Percentiles rank a stretch among this genome's conserved stretches.
Evolutionary conservation across 768 basidiomycete species (phyloP).

Genomic region (Boletus rex-veris): DNA sequence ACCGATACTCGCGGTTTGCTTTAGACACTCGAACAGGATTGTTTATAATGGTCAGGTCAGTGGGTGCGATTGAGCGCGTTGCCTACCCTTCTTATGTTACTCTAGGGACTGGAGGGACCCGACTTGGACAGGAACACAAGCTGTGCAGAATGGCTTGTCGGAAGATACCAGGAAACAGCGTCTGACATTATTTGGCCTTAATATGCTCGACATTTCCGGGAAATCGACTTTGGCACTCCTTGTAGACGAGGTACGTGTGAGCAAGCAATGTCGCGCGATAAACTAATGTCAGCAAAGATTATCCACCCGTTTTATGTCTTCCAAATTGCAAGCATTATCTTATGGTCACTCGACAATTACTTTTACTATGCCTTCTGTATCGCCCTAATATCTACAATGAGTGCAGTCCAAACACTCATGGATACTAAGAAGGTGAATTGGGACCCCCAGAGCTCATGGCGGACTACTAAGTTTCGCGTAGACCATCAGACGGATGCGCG

Average conservation of each 20-base stretch:
- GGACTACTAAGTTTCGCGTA: slow-evolving; percentile 29
- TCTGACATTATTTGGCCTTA: slow-evolving; percentile 71
- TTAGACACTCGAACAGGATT: slow-evolving; percentile 80
- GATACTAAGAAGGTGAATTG: slow-evolving; percentile 81
- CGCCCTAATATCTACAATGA: slow-evolving; percentile 81
- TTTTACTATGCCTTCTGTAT: slow-evolving; percentile 98
- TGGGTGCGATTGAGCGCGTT: background rate
- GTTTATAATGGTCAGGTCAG: slow-evolving; percentile 77
- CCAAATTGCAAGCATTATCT: slow-evolving; percentile 89
- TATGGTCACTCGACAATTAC: slow-evolving; percentile 96
- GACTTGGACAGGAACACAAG: slow-evolving; percentile 57
- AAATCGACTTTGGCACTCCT: slow-evolving; percentile 77
- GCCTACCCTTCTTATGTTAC: slow-evolving; percentile 3
- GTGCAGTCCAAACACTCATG: slow-evolving; percentile 79
- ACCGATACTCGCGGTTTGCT: slow-evolving; percentile 89
- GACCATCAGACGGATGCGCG: slow-evolving; percentile 92
- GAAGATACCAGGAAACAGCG: slow-evolving; percentile 59
- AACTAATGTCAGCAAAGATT: slow-evolving; percentile 44
- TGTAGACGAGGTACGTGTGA: slow-evolving; percentile 76
- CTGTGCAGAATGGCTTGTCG: slow-evolving; percentile 64
- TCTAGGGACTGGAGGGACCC: slow-evolving; percentile 88
- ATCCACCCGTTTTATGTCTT: slow-evolving; percentile 99
- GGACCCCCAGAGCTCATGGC: background rate
- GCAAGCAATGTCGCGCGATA: background rate
- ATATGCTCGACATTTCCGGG: slow-evolving; percentile 86